These are phyloP conservation scores for Chlamydomonas reinhardtii DNA, from an alignment of 163 green algal genomes.

Conservation along the genomic window DNA sequence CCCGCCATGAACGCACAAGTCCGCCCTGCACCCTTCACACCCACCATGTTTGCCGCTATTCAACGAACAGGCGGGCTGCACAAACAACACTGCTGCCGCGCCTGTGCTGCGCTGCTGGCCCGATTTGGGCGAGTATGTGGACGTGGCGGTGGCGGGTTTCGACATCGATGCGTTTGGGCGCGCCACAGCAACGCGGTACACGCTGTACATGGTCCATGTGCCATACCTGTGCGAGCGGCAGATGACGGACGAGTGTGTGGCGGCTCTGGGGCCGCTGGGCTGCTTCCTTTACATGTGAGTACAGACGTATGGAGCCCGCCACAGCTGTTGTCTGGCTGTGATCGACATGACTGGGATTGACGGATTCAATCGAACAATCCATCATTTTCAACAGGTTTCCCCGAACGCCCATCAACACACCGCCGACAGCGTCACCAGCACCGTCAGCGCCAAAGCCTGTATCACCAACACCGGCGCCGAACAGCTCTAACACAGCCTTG, in stretches of 20 bases:
- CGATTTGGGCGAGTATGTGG: slow-evolving; percentile 21
- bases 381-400: slow-evolving; percentile 11
- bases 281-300: slow-evolving; percentile 46
- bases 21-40: too few relatives aligned
- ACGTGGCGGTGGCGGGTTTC: slow-evolving; percentile 29
- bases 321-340: too few relatives aligned
- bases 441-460: not conserved
- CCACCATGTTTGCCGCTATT: not conserved
- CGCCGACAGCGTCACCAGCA: not conserved
- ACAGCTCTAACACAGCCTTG: too few relatives aligned
- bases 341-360: too few relatives aligned
- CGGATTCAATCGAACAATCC: not conserved
- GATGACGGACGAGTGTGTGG: slow-evolving; percentile 44
- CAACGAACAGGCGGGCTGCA: not conserved
- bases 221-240: slow-evolving; percentile 23
- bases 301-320: not conserved
- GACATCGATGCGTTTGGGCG: slow-evolving; percentile 34
- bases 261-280: slow-evolving; percentile 25
- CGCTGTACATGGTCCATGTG: slow-evolving; percentile 28
- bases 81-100: not conserved
- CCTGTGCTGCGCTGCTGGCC: slow-evolving; percentile 33
- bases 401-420: not conserved
- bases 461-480: too few relatives aligned
- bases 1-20: too few relatives aligned
- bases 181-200: slow-evolving; percentile 20